Base-by-base conservation (phyloP, 2,329 filamentous ascomycete genomes). In the Penicillium sp. region DNA sequence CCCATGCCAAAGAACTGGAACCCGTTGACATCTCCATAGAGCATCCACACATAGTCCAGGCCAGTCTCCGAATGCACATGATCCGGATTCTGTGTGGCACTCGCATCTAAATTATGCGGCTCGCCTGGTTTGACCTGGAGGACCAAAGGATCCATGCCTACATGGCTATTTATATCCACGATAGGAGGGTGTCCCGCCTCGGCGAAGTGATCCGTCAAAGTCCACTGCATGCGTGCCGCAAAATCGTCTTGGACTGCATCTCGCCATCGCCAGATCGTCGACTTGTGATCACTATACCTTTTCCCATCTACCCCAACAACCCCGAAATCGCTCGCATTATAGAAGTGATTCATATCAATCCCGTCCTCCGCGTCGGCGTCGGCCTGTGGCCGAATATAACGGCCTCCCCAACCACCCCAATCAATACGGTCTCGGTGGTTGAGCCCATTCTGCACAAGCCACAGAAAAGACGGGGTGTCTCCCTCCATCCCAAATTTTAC, bases 231-330 rank as follows among this genome's bases (percentile, higher is more conserved):
- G 34, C 70, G 70, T 16, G 71, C 80, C 18, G 70, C 79, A 65
- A 77, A 82, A 53, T 82, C 79, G 44, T 77, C 76, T 61, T 81
- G 79, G 51, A 77, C 81, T 1, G 79, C 77, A 39, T 76, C 68
- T 31, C 79, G 65, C 80, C 80, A 82, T 18, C 79, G 69, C 79
- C 80, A 82, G 40, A 82, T 77, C 0, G 78, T 80, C 0, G 77
- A 77, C 19, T 81, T 77, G 42, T 77, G 80, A 29, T 65, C 67
- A 31, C 60, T 62, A 52, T 69, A 69, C 9, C 39, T 64, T 14
- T 66, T 61, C 5, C 70, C 69, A 46, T 74, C 65, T 14, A 55
- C 28, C 3, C 73, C 74, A n/a, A 68, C 50, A 2, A 73, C 70
- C 1, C 53, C 56, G 13, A 45, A 45, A 56, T 78, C 75, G 1